phyloP scores from a whole-genome alignment of 495 filamentous ascomycete genomes.

The Podospora pseudopauciseta region DNA sequence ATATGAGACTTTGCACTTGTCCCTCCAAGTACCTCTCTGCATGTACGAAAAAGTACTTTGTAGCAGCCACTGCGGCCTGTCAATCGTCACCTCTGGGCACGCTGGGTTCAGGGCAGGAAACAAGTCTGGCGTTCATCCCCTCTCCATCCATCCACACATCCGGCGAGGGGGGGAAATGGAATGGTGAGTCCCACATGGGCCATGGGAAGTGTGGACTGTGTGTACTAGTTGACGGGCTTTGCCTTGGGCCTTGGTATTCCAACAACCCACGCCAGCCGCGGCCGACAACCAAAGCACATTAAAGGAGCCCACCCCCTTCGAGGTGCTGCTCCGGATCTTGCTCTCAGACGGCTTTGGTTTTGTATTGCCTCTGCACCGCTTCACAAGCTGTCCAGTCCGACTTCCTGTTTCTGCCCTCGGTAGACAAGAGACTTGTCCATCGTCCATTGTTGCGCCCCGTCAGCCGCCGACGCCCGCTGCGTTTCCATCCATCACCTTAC shows the following conservation, averaged over 20 bases:
- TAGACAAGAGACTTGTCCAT: not conserved
- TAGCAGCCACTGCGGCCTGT: slow-evolving; percentile 26
- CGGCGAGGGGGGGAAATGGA: not conserved
- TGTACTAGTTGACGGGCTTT: not conserved
- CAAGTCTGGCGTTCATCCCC: slow-evolving; percentile 1
- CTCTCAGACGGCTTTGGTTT: slow-evolving; percentile 22
- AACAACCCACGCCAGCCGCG: slow-evolving; percentile 25
- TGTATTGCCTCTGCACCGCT: not conserved
- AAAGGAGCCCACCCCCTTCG: slow-evolving; percentile 31
- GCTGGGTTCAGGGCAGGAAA: slow-evolving; percentile 14
- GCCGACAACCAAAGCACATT: slow-evolving; percentile 7
- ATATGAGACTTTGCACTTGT: slow-evolving; percentile 10
- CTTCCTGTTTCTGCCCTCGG: not conserved
- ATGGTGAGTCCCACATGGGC: not conserved
- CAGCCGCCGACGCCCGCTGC: not conserved
- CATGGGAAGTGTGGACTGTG: too few relatives aligned
- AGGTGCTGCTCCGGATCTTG: slow-evolving; percentile 25
- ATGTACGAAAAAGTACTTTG: slow-evolving; percentile 9
- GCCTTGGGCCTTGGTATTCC: not conserved
- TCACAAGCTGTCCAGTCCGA: not conserved
- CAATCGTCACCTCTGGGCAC: not conserved
- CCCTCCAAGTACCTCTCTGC: not conserved
- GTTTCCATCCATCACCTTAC: not conserved
- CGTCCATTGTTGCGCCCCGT: too few relatives aligned
- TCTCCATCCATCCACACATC: slow-evolving; percentile 9